Evolutionary conservation across 805 yeast genomes (phyloP), one percentile per base, ranked within the genome.

Genomic region (Saturnispora halmiae): DNA sequence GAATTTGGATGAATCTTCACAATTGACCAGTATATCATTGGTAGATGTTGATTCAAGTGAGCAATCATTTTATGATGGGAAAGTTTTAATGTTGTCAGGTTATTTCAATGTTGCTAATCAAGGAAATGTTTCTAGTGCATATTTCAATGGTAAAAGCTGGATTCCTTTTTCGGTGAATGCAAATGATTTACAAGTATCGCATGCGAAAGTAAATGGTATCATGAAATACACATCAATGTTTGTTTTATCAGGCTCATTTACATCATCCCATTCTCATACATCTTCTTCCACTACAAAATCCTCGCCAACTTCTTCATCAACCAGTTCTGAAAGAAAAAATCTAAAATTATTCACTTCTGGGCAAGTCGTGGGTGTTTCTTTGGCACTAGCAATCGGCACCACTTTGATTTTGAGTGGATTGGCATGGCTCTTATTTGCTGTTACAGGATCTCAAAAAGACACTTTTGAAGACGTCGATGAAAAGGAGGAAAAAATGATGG

Each of bases 101-200:
- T 48, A 55, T 21, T 63, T 83, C 34, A 53, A 59, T 4, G 52
- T 82, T 30, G 49, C 59, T 3, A 56, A 56, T 2, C 76, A 70
- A 51, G 92, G 88, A 0, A 53, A 60, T 20, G 75, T 73, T 3
- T 72, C 77, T 30, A 66, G 76, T 21, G 90, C 88, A 0, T 59
- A 73, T 22, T 84, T 58, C 59, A 76, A 84, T 53, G 87, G 94
- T 1, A 48, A 63, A 1, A 37, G 49, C 6, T 86, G 95, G 94
- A 52, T 61, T 24, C 94, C 95, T 10, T 74, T 69, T 43, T 54
- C 75, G 2, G 71, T 72, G 45, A 60, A 82, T 1, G 58, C 69
- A 0, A 42, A 51, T 6, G 54, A 59, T 4, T 43, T 56, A 2
- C 51, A 54, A 6, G 36, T 59, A 2, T 33, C 51, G 0, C 39